Evolutionary conservation across 129 eudicot genomes (phyloP).

Genomic region (Flaveria brownii): DNA sequence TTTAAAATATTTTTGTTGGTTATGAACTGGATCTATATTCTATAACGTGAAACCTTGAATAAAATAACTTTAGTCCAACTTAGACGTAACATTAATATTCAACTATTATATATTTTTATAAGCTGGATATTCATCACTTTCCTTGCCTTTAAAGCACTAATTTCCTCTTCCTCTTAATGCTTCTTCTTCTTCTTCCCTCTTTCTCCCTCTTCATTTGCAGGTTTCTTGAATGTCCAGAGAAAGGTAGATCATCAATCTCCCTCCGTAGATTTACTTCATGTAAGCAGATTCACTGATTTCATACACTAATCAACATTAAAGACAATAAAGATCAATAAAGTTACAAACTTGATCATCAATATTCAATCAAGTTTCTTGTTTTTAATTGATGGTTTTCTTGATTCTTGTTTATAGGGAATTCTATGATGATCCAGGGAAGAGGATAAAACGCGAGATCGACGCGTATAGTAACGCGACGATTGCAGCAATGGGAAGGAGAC

Average conservation of each 20-base stretch:
- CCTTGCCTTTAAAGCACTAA: conserved; percentile 61
- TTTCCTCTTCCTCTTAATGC: conserved; percentile 44
- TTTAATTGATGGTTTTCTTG: conserved; percentile 1
- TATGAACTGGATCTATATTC: neutral
- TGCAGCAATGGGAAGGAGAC: conserved; percentile 47
- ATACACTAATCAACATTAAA: neutral
- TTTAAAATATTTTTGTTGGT: conserved; percentile 2
- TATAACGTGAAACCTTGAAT: conserved; percentile 7
- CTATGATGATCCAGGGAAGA: conserved; percentile 51
- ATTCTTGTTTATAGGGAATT: conserved; percentile 35
- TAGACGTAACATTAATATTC: conserved; percentile 35
- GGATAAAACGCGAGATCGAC: conserved; percentile 42
- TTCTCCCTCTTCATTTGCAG: conserved; percentile 31
- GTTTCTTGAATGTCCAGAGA: conserved; percentile 52
- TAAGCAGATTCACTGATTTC: conserved; percentile 8
- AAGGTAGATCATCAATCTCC: conserved; percentile 40
- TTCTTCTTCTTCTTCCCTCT: conserved; percentile 23
- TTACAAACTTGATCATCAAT: conserved; percentile 1
- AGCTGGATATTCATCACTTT: conserved; percentile 27
- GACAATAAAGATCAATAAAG: neutral
- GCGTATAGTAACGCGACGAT: conserved; percentile 24
- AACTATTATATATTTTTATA: conserved; percentile 18
- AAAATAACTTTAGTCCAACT: conserved; percentile 30
- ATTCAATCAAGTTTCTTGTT: conserved; percentile 1
- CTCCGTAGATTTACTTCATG: conserved; percentile 23